phyloP scores from a whole-genome alignment of 371 early-diverging fungal genomes.

The Thermomucor indicae-seudaticae region DNA sequence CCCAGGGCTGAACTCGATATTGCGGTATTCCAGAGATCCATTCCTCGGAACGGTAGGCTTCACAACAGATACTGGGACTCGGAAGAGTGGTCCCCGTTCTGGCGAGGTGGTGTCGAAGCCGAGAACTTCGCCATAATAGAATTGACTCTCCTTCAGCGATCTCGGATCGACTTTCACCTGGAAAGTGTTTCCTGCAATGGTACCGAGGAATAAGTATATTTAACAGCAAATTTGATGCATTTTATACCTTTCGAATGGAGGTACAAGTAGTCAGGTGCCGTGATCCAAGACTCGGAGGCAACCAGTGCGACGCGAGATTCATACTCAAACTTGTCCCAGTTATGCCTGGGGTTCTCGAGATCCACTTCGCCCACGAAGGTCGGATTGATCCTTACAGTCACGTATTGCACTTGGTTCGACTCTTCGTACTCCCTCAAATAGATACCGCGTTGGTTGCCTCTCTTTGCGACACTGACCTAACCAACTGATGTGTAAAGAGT shows the following conservation, averaged over 20 bases:
- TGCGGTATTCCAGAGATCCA: slow-evolving; percentile 49
- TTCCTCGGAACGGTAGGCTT: slow-evolving; percentile 64
- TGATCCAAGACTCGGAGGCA: slow-evolving; percentile 73
- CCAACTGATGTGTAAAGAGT: not conserved
- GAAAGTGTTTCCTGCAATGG: slow-evolving; percentile 54
- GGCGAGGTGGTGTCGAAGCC: slow-evolving; percentile 77
- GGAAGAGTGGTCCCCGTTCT: slow-evolving; percentile 77
- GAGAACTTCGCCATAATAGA: slow-evolving; percentile 77
- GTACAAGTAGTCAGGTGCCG: slow-evolving; percentile 74
- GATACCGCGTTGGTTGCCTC: slow-evolving; percentile 67
- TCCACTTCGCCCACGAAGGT: slow-evolving; percentile 71
- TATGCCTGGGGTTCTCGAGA: slow-evolving; percentile 53
- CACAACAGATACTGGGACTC: slow-evolving; percentile 86
- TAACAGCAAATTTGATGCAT: not conserved
- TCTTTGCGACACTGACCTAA: slow-evolving; percentile 25
- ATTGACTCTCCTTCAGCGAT: slow-evolving; percentile 63
- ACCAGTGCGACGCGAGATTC: slow-evolving; percentile 80
- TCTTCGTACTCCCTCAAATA: slow-evolving; percentile 83
- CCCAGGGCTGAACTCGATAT: slow-evolving; percentile 73
- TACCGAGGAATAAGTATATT: not conserved
- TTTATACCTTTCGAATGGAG: slow-evolving; percentile 58
- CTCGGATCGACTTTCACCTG: slow-evolving; percentile 80
- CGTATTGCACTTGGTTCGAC: slow-evolving; percentile 57
- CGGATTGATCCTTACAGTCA: slow-evolving; percentile 64
- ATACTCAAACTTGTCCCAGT: slow-evolving; percentile 65